Base-by-base conservation (phyloP, 805 yeast species). In the Zygosaccharomyces bailii region DNA sequence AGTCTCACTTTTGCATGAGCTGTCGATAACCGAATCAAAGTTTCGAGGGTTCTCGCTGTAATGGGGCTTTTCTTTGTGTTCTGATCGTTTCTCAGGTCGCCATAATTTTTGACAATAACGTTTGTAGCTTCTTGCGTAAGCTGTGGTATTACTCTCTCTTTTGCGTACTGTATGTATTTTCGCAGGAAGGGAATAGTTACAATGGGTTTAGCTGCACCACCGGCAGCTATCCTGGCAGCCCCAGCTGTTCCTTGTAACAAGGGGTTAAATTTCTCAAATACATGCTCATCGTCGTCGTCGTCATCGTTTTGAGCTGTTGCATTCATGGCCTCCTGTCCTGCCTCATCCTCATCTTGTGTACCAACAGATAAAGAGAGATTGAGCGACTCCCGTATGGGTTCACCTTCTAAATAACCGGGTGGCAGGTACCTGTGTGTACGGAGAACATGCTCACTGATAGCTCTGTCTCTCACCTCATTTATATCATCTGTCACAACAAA, bases 1-100 rank as follows among this genome's bases (percentile, higher is more conserved):
- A 93, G 71, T 55, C 98, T 76, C n/a, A 91, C 86, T 65, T 93
- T 91, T 8, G 98, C 98, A 66, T 93, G 98, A 0, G 99, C 98
- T 1, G 97, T 86, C 0, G 97, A 75, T 48, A 91, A 72, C 73
- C 99, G 95, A 64, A 91, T 91, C 53, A 91, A 73, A 0, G 99
- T 91, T 67, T 91, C 99, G 55, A 91, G 73, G 4, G 98, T 93
- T 80, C 99, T 86, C n/a, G 98, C 96, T 1, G 99, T 91, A 53
- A 91, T 86, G 29, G 99, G 98, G 1, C 96, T 84, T 0, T 96
- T 90, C 59, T 81, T 76, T 42, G 84, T 78, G 53, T 82, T 85
- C 58, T 82, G 84, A 51, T 84, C 86, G 63, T 89, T 90, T 70
- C 99, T 79, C 52, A 93, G 73, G 9, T 81, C 80, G 2, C 96